Percentiles rank a stretch among this genome's conserved stretches.
phyloP scores from a whole-genome alignment of 495 filamentous ascomycete species.

The Aspergillus egyptiacus region DNA sequence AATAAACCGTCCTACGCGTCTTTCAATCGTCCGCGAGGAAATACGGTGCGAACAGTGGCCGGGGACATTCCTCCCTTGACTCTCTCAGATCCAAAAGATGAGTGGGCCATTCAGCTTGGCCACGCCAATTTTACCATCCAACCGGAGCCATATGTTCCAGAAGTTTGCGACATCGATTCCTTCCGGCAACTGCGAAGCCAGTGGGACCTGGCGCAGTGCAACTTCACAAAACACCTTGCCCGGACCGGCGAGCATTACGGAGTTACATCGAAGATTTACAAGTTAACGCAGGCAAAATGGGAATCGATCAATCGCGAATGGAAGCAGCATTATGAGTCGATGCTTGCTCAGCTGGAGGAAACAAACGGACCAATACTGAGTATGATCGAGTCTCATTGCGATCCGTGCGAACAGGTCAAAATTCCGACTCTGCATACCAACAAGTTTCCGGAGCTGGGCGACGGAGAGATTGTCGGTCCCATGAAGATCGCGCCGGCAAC shows the following conservation, averaged over 20 bases:
- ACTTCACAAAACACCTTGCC: slow-evolving; percentile 77
- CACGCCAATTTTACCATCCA: slow-evolving; percentile 90
- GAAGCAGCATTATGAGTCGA: slow-evolving; percentile 58
- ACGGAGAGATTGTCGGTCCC: slow-evolving; percentile 87
- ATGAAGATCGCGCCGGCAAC: slow-evolving; percentile 56
- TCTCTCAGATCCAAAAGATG: slow-evolving; percentile 61
- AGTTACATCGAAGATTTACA: slow-evolving; percentile 73
- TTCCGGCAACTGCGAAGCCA: slow-evolving; percentile 65
- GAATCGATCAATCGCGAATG: slow-evolving; percentile 65
- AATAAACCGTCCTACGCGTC: slow-evolving; percentile 73
- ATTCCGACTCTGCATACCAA: slow-evolving; percentile 61
- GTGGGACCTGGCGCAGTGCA: slow-evolving; percentile 74
- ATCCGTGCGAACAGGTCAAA: slow-evolving; percentile 44
- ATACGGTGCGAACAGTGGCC: slow-evolving; percentile 44
- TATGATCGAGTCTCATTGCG: slow-evolving; percentile 40
- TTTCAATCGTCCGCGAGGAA: slow-evolving; percentile 50
- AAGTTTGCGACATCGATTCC: slow-evolving; percentile 49
- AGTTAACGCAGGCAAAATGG: slow-evolving; percentile 81
- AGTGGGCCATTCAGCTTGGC: slow-evolving; percentile 76
- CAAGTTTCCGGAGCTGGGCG: slow-evolving; percentile 82
- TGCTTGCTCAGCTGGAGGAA: slow-evolving; percentile 42
- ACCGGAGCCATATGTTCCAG: slow-evolving; percentile 72
- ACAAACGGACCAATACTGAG: slow-evolving; percentile 30
- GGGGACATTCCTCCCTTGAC: slow-evolving; percentile 54
- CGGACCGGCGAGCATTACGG: slow-evolving; percentile 86